Conservation (phyloP, 2,329 filamentous ascomycete genomes). For the Neonectria magnoliae region DNA sequence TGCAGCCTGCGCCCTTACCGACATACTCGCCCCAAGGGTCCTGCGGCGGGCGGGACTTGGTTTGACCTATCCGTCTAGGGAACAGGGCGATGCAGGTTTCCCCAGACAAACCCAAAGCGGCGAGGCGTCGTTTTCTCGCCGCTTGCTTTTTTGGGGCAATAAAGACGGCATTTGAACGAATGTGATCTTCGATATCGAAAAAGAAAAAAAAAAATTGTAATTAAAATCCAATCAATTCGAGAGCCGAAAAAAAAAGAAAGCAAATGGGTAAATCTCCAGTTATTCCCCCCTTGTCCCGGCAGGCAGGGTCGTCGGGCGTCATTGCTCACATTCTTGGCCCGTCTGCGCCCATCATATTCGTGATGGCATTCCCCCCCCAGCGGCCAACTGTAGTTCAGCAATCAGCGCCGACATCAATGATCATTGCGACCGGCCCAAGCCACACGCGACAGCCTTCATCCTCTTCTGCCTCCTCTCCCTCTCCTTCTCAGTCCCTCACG, state of each 20-base stretch:
- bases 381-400: not conserved
- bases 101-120: constrained; percentile 38
- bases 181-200: not conserved
- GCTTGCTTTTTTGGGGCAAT: constrained; percentile 4
- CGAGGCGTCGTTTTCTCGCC: constrained; percentile 38
- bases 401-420: not conserved
- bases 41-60: not conserved
- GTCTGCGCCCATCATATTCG: not conserved
- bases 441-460: not conserved
- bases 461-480: not conserved
- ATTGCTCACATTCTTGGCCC: not conserved
- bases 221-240: not conserved
- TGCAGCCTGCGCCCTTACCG: not conserved
- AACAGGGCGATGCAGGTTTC: constrained; percentile 19
- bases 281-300: not conserved
- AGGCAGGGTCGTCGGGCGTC: not conserved
- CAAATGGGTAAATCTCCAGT: not conserved
- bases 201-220: too few species aligned
- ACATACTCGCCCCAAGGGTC: not conserved
- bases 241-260: not conserved
- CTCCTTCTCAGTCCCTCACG: constrained; percentile 1
- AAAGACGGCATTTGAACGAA: not conserved
- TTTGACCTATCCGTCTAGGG: constrained; percentile 7
- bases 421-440: not conserved
- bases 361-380: not conserved